A percentile compares a stretch with the other conserved stretches of the same genome.
Evolutionary conservation across 495 filamentous ascomycete species (phyloP).

Genomic region (Neurospora sp.): DNA sequence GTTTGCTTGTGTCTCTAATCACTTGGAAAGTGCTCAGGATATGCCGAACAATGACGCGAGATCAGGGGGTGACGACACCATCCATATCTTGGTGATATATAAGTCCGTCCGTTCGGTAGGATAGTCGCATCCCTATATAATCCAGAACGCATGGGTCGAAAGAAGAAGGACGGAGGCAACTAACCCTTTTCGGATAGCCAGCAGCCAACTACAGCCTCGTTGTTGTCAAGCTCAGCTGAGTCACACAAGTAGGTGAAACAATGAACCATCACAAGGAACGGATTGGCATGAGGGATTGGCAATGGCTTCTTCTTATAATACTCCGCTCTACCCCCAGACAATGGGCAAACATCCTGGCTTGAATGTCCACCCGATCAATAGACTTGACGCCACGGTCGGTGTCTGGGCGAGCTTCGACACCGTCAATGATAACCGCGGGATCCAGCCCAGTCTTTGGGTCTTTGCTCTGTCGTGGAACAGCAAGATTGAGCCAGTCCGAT

Average conservation of each 20-base stretch:
- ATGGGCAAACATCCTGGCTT: background rate
- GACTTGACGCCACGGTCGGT: background rate
- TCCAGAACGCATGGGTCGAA: conserved; percentile 23
- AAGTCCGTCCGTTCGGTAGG: background rate
- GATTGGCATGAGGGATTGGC: background rate
- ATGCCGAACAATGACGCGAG: conserved; percentile 22
- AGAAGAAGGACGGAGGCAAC: conserved; percentile 27
- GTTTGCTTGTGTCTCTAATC: background rate
- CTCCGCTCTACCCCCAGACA: background rate
- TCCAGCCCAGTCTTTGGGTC: background rate
- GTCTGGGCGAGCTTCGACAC: background rate
- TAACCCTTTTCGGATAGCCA: conserved; percentile 18
- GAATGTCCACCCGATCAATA: background rate
- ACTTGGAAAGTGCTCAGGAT: background rate
- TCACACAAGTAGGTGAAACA: background rate
- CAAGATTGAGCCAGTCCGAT: background rate
- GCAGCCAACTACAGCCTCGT: background rate
- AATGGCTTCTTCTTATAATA: background rate
- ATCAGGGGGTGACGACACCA: conserved; percentile 20
- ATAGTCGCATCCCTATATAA: conserved; percentile 14
- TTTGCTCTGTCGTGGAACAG: background rate
- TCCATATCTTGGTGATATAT: conserved; percentile 3
- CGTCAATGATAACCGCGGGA: background rate
- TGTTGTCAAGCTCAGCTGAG: background rate
- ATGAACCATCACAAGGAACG: background rate